Conservation (phyloP, 257 asterid genomes). For the Solanum habrochaites region DNA sequence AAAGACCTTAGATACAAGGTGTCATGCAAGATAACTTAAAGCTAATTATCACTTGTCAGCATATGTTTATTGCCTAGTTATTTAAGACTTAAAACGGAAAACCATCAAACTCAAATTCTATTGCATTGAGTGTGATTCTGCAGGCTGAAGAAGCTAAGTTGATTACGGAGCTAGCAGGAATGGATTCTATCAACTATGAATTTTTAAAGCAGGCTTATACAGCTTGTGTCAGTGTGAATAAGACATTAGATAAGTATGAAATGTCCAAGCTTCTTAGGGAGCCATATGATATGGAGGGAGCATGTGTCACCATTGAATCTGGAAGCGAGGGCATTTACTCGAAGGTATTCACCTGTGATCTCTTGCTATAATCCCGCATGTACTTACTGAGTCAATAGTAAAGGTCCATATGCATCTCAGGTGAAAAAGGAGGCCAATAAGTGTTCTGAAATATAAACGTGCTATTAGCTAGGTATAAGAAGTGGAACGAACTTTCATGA, state of each 20-base stretch:
- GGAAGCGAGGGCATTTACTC: slow-evolving; percentile 35
- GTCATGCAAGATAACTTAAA: background rate
- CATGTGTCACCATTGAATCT: slow-evolving; percentile 58
- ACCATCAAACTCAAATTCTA: background rate
- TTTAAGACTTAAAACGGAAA: background rate
- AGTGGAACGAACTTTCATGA: background rate
- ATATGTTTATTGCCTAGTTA: background rate
- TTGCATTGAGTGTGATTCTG: slow-evolving; percentile 1
- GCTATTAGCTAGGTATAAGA: background rate
- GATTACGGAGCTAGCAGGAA: slow-evolving; percentile 68
- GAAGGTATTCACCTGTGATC: slow-evolving; percentile 15
- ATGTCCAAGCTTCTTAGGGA: slow-evolving; percentile 62
- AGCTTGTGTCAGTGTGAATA: slow-evolving; percentile 54
- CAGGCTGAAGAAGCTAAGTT: slow-evolving; percentile 90
- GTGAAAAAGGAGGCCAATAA: background rate
- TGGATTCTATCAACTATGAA: slow-evolving; percentile 50
- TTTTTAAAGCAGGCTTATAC: slow-evolving; percentile 73
- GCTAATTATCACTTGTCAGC: background rate
- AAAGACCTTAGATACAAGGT: slow-evolving; percentile 68
- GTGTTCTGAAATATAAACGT: background rate
- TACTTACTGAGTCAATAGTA: background rate
- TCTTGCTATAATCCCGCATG: background rate
- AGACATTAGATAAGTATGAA: slow-evolving; percentile 54
- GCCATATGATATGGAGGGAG: slow-evolving; percentile 75
- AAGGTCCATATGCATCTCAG: background rate